Base-by-base conservation (phyloP, 2,329 filamentous ascomycete genomes). In the Epichloe gansuensis region DNA sequence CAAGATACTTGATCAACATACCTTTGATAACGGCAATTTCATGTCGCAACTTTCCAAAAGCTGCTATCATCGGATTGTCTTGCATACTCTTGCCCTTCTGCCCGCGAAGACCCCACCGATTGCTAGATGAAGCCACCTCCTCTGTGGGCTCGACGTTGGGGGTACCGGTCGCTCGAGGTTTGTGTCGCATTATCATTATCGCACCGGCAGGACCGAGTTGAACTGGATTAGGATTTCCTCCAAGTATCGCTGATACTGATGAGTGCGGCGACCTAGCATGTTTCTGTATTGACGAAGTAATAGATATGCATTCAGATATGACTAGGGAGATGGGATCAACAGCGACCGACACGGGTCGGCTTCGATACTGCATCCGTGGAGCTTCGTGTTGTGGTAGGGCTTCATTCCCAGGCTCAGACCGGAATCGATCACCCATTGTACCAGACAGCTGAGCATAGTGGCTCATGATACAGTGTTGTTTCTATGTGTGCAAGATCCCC, bases 201-300 rank as follows among this genome's bases (percentile, higher is more conserved):
- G 72, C 68, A 50, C 69, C 73, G 4, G 75, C 70, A 11, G 73
- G 73, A 1, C 74, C 75, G 4, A 81, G 69, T 52, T 78, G 75
- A 52, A 81, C 68, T 6, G 77, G 70, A 55, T 79, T 82, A 28
- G 80, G 81, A 57, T 75, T 80, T 58, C 89, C 89, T 49, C 93
- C 93, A 35, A 98, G 77, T 56, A 98, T 98, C 51, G 91, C 91
- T 39, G 93, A 90, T 45, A 98, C 93, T 5, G 91, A 96, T 12
- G 91, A 95, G 67, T 97, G 91, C 47, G 90, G 89, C 77, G 91
- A 97, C 59, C 93, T 86, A 58, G 90, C 87, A 79, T 96, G 86
- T 73, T 98, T 98, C 64, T 95, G 91, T 80, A 98, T 96, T 56
- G 91, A 90, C 57, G 91, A 96, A 13, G 93, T 97, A 72, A 98